Base-by-base conservation (phyloP, 2,329 filamentous ascomycete species). In the Epichloe scottii region DNA sequence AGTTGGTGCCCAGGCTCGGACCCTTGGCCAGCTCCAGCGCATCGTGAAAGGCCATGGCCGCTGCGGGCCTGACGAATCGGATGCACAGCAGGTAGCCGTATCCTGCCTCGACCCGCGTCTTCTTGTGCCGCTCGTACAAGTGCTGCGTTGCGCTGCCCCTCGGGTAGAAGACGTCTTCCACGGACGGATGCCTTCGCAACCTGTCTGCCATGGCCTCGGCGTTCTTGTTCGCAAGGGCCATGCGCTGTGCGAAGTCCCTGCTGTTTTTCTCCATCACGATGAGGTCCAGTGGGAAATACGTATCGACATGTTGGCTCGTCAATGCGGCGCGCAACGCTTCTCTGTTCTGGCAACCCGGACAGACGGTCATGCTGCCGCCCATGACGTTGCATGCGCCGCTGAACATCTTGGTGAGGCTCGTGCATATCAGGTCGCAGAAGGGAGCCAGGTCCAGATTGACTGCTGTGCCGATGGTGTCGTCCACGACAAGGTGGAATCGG, bases 321-420 rank as follows among this genome's bases (percentile, higher is more conserved):
- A 65, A 21, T 6, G 44, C 45, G 10, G n/a, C 7, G 48, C 48
- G 41, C 41, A 78, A 55, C 14, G 57, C 43, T 1, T 53, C 2
- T 56, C 71, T 69, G 52, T 63, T 54, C 2, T 52, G 54, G 0
- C 70, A 72, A 10, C 61, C 56, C 0, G 73, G 73, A 51, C 73
- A 74, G 33, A 78, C 58, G 17, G 70, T 63, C 10, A 66, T 55
- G 51, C 69, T 71, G 10, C 71, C 76, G 21, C 64, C 75, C 68
- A 79, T 73, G 43, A 76, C 71, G 54, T 81, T 73, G 26, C 74
- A 71, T 53, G 71, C 71, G 4, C 78, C 78, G 49, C 67, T 76
- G 56, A 81, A 80, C 17, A 70, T 69, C 58, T 80, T 80, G 4
- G 76, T 79, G 26, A 79, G 62, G 35, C 69, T 73, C 1, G 71